phyloP scores from a whole-genome alignment of 352 stramenopile genomes.

The Phytopythium helicoides region DNA sequence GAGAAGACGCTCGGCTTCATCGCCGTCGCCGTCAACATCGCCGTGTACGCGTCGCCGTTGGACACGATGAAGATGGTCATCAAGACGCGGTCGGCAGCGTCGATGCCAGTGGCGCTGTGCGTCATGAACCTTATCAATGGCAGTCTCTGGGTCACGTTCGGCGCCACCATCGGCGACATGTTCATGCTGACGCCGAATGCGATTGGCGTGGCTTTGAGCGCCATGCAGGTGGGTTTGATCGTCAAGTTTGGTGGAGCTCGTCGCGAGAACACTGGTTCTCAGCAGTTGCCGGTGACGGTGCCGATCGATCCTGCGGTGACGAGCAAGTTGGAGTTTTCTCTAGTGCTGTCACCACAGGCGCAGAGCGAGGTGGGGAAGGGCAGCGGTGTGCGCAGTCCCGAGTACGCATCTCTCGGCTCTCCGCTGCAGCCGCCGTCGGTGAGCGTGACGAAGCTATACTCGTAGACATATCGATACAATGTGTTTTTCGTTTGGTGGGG shows the following conservation, averaged over 20 bases:
- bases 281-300: not conserved
- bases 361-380: not conserved
- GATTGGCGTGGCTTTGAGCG: slow-evolving; percentile 34
- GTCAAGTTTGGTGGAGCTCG: slow-evolving; percentile 32
- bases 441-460: not conserved
- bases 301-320: not conserved
- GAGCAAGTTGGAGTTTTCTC: slow-evolving; percentile 2
- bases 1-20: slow-evolving; percentile 26
- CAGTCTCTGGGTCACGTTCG: slow-evolving; percentile 43
- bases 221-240: slow-evolving; percentile 39
- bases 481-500: too few relatives aligned
- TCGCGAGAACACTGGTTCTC: slow-evolving; percentile 6
- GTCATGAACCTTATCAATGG: slow-evolving; percentile 43
- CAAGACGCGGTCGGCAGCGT: slow-evolving; percentile 32
- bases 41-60: slow-evolving; percentile 46
- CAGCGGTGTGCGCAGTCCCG: not conserved
- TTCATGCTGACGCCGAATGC: slow-evolving; percentile 40
- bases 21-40: slow-evolving; percentile 32
- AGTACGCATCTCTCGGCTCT: slow-evolving; percentile 2
- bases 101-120: slow-evolving; percentile 45
- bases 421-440: not conserved
- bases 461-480: too few relatives aligned
- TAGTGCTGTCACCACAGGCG: not conserved
- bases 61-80: slow-evolving; percentile 44
- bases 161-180: slow-evolving; percentile 29